Base-by-base conservation (phyloP, 208 protist genomes). In the Trypanosoma melophagium region DNA sequence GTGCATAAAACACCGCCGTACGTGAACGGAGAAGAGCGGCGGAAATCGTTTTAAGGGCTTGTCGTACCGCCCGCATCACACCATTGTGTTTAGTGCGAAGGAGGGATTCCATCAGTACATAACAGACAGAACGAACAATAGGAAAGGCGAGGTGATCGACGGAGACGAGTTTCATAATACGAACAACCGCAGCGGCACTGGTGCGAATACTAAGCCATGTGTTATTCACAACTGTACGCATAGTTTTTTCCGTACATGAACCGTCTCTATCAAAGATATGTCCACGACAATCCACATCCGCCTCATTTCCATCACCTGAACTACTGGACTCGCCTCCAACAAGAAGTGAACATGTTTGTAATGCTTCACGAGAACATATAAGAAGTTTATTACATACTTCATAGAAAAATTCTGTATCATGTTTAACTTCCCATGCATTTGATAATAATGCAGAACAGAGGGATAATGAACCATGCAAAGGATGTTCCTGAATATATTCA, bases 1-100 rank as follows among this genome's bases (percentile, higher is more conserved):
- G 55, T 42, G 65, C 56, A 42, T 90, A 81, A 49, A 86, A 89
- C 7, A 47, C 56, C 19, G 71, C 44, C 21, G 76, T 58, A 16
- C 82, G 80, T 24, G 75, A 90, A 50, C 91, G 91, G 38, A 96
- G 71, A 10, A 96, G 72, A 8, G 74, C 75, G 17, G 75, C 68
- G 0, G 66, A 60, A 25, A 92, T 49, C 9, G 66, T 58, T 62
- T 84, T 81, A 25, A 96, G 87, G 4, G 87, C 79, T 40, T 77
- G 66, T 14, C 87, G 88, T 22, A 87, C 81, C 40, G 80, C 83
- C 4, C 87, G 84, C 88, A 96, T 96, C 41, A 96, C 88, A 22
- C 91, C 91, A 53, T 96, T 96, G 79, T 96, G 91, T 66, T 96
- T 96, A 5, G 91, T 96, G 22, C 79, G 71, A 45, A 96, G 77